Conservation (phyloP, 345 rosid species). For the Durio zibethinus region DNA sequence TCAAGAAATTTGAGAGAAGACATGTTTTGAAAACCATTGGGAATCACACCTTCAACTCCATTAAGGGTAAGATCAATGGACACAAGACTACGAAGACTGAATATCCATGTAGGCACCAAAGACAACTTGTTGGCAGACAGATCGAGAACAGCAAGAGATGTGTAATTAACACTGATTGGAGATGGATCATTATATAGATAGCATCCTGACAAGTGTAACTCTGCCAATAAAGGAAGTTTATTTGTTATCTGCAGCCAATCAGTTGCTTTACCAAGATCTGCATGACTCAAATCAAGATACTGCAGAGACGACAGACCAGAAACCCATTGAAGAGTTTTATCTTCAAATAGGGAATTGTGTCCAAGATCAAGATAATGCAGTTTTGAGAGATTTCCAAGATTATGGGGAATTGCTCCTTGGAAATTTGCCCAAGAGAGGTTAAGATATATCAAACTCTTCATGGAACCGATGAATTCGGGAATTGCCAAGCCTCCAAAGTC, state of each 20-base stretch:
- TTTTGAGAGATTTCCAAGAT: constrained; percentile 27
- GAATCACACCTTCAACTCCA: neutral
- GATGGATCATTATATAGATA: neutral
- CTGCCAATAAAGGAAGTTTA: constrained; percentile 18
- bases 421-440: constrained; percentile 25
- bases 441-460: constrained; percentile 34
- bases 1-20: constrained; percentile 17
- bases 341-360: neutral
- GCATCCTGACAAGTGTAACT: constrained; percentile 14
- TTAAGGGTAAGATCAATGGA: constrained; percentile 19
- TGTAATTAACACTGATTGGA: neutral
- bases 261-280: constrained; percentile 1
- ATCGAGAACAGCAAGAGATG: constrained; percentile 29
- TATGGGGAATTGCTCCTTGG: constrained; percentile 22
- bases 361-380: constrained; percentile 21
- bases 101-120: constrained; percentile 17
- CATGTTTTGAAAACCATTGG: constrained; percentile 4
- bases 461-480: constrained; percentile 17
- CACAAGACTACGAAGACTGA: constrained; percentile 3
- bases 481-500: constrained; percentile 17
- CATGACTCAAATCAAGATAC: constrained; percentile 18
- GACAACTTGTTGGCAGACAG: neutral
- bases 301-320: constrained; percentile 17
- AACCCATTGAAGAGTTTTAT: constrained; percentile 27
- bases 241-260: constrained; percentile 12